Evolutionary conservation across 495 filamentous ascomycete species (phyloP).

Genomic region (Tuber umbilicatum): DNA sequence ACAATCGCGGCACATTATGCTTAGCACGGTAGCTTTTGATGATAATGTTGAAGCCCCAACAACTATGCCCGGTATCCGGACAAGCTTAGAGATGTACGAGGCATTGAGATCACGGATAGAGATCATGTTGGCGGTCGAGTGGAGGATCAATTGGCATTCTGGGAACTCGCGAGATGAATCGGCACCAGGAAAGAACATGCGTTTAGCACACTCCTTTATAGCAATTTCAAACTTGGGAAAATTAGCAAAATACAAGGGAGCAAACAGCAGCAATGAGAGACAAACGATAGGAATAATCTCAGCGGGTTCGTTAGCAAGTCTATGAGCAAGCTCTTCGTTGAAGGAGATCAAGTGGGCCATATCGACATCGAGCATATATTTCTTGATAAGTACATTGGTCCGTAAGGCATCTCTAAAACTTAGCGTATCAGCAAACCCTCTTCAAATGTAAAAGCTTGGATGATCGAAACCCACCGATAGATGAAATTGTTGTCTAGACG

Average conservation of each 20-base stretch:
- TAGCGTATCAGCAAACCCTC: constrained; percentile 11
- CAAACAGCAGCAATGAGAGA: constrained; percentile 2
- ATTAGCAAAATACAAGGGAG: constrained; percentile 25
- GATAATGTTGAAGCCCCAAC: constrained; percentile 96
- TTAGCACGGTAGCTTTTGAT: constrained; percentile 81
- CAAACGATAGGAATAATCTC: constrained; percentile 87
- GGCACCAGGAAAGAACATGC: constrained; percentile 66
- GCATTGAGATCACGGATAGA: constrained; percentile 94
- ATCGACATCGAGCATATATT: constrained; percentile 95
- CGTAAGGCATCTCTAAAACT: constrained; percentile 76
- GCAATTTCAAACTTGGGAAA: constrained; percentile 74
- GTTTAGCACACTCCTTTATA: constrained; percentile 79
- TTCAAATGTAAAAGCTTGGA: constrained; percentile 8
- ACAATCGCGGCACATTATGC: constrained; percentile 87
- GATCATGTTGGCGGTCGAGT: constrained; percentile 80
- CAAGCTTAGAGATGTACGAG: constrained; percentile 85
- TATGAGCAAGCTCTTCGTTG: constrained; percentile 91
- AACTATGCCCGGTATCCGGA: constrained; percentile 93
- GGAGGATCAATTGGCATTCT: constrained; percentile 90
- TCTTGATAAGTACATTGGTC: constrained; percentile 90
- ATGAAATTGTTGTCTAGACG: constrained; percentile 92
- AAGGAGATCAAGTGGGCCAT: constrained; percentile 93
- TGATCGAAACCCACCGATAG: constrained; percentile 61
- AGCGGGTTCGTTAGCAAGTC: constrained; percentile 79
- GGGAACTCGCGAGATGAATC: constrained; percentile 65